phyloP scores from a whole-genome alignment of 805 yeast species.

The Trichomonascus vanleenenianus region DNA sequence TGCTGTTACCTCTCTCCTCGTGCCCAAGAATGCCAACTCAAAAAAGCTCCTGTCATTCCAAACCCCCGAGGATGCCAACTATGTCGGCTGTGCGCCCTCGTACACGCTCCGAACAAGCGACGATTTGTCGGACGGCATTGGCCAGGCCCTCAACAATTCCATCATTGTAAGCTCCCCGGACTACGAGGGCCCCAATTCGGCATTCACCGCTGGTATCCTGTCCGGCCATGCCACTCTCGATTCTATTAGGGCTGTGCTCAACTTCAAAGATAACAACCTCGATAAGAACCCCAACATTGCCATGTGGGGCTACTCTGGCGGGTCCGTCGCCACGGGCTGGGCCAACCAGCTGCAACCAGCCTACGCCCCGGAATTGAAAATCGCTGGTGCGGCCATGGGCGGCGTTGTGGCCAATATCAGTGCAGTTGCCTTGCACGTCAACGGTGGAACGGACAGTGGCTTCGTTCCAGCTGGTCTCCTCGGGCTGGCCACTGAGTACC shows the following conservation, averaged over 20 bases:
- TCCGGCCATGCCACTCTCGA: conserved; percentile 24
- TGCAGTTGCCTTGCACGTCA: conserved; percentile 11
- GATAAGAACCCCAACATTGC: not conserved
- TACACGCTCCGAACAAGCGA: conserved; percentile 14
- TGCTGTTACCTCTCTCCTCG: conserved; percentile 23
- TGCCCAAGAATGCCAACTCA: conserved; percentile 16
- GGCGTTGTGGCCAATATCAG: conserved; percentile 19
- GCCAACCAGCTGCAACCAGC: conserved; percentile 20
- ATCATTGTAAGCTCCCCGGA: conserved; percentile 20
- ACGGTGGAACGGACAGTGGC: conserved; percentile 16
- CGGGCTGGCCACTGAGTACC: conserved; percentile 21
- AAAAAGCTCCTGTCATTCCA: conserved; percentile 21
- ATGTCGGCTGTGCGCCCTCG: conserved; percentile 23
- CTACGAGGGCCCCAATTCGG: conserved; percentile 24
- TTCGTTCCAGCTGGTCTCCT: conserved; percentile 19
- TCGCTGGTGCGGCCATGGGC: conserved; percentile 22
- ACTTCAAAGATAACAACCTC: conserved; percentile 2
- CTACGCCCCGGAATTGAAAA: conserved; percentile 24
- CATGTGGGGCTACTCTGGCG: conserved; percentile 4
- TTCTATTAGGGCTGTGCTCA: conserved; percentile 20
- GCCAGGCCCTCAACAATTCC: conserved; percentile 14
- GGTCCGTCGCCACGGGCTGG: conserved; percentile 17
- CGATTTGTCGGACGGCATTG: conserved; percentile 7
- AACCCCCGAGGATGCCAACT: conserved; percentile 22
- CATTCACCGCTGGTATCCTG: conserved; percentile 21